Conservation (phyloP, 495 filamentous ascomycete genomes). For the Penicillium coffeae region DNA sequence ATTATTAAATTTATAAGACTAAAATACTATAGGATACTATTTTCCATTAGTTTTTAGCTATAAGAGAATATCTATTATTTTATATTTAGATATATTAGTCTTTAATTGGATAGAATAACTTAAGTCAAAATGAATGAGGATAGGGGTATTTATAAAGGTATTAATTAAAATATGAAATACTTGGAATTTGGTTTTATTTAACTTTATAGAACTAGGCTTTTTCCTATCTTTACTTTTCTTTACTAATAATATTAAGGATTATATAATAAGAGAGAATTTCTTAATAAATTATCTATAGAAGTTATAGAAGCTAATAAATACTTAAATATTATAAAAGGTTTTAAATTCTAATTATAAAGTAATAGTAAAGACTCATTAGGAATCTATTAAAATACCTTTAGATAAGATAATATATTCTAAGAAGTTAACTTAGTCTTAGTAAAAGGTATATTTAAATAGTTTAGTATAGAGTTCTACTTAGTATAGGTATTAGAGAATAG, state of each 20-base stretch:
- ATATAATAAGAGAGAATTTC: not conserved
- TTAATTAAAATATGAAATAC: not conserved
- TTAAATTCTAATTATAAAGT: not conserved
- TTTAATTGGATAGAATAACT: not conserved
- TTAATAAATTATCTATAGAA: not conserved
- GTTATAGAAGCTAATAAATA: constrained; percentile 1
- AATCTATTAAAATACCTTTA: no score
- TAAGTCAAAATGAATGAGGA: not conserved
- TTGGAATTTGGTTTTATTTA: not conserved
- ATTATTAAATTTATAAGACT: not conserved
- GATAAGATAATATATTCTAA: no score
- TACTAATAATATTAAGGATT: not conserved
- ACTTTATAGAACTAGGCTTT: not conserved
- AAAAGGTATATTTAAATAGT: no score
- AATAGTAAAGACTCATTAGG: no score
- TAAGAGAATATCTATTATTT: not conserved
- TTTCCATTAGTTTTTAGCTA: not conserved
- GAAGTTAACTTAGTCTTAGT: no score
- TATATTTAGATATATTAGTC: no score
- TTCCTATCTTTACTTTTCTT: not conserved
- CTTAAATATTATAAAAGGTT: not conserved
- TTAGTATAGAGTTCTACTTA: no score
- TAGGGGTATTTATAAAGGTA: not conserved
- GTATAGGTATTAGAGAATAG: no score
- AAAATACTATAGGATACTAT: not conserved